Evolutionary conservation across 2,329 filamentous ascomycete species (phyloP).

Genomic region (Aureobasidium melanogenum): DNA sequence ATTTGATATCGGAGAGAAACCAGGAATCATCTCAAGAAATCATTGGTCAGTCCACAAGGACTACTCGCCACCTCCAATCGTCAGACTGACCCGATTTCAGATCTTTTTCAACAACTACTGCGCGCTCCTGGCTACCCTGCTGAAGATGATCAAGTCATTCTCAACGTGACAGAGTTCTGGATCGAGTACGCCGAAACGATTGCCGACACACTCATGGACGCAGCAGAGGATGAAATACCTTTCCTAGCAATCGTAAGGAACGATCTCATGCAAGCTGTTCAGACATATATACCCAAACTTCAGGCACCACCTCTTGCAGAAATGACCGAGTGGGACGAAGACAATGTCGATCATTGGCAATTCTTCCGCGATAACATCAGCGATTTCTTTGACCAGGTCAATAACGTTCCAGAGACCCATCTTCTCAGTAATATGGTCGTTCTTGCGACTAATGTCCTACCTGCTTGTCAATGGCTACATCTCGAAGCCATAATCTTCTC

Average conservation of each 20-base stretch:
- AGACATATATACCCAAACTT: constrained; percentile 19
- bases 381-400: constrained; percentile 66
- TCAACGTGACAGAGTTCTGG: constrained; percentile 73
- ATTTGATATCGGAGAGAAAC: constrained; percentile 47
- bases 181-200: constrained; percentile 61
- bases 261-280: constrained; percentile 49
- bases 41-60: constrained; percentile 28
- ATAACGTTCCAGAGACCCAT: constrained; percentile 41
- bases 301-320: constrained; percentile 50
- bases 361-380: constrained; percentile 71
- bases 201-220: constrained; percentile 49
- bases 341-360: constrained; percentile 57
- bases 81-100: background rate
- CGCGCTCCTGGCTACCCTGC: constrained; percentile 55
- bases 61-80: background rate
- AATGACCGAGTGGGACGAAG: constrained; percentile 59
- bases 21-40: constrained; percentile 41
- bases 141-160: constrained; percentile 65
- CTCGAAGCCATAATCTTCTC: constrained; percentile 50
- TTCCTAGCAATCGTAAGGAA: constrained; percentile 54
- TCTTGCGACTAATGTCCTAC: constrained; percentile 33
- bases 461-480: constrained; percentile 37
- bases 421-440: constrained; percentile 40
- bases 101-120: constrained; percentile 3
- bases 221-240: constrained; percentile 28